phyloP scores from a whole-genome alignment of 441 rosid genomes.

The Syzygium malaccense region DNA sequence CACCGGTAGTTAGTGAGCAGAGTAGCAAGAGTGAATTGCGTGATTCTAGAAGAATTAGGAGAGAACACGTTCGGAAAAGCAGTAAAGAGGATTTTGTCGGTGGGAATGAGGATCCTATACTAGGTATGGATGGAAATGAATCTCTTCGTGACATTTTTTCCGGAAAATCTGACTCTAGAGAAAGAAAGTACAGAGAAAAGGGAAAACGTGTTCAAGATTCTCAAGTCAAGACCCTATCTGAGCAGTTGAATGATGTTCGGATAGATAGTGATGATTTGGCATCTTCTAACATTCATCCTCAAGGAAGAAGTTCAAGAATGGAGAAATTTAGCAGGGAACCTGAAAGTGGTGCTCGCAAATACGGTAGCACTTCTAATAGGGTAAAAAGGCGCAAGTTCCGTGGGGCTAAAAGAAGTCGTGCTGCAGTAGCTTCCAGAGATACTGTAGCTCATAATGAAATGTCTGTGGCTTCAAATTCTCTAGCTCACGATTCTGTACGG shows the following conservation, averaged over 20 bases:
- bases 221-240: constrained; percentile 54
- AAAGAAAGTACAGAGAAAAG: constrained; percentile 41
- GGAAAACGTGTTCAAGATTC: constrained; percentile 51
- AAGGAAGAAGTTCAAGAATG: constrained; percentile 21
- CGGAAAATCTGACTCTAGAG: constrained; percentile 42
- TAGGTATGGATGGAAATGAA: constrained; percentile 26
- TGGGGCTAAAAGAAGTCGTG: constrained; percentile 51
- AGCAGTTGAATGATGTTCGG: constrained; percentile 52
- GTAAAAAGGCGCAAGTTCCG: constrained; percentile 70
- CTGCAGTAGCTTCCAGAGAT: constrained; percentile 33
- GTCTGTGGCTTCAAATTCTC: constrained; percentile 91
- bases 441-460: constrained; percentile 64
- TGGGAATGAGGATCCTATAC: constrained; percentile 22
- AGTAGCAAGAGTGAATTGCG: constrained; percentile 40
- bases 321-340: constrained; percentile 31
- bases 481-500: constrained; percentile 42
- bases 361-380: constrained; percentile 38
- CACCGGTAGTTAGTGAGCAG: constrained; percentile 35
- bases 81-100: constrained; percentile 31
- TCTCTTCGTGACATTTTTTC: constrained; percentile 39
- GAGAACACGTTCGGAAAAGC: constrained; percentile 58
- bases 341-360: constrained; percentile 26
- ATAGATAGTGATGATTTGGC: constrained; percentile 71
- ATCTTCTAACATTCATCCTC: constrained; percentile 63
- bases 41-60: constrained; percentile 55